Evolutionary conservation across 306 rosid genomes (phyloP), one percentile per base, ranked within the genome.

Genomic region (Casuarina equisetifolia): DNA sequence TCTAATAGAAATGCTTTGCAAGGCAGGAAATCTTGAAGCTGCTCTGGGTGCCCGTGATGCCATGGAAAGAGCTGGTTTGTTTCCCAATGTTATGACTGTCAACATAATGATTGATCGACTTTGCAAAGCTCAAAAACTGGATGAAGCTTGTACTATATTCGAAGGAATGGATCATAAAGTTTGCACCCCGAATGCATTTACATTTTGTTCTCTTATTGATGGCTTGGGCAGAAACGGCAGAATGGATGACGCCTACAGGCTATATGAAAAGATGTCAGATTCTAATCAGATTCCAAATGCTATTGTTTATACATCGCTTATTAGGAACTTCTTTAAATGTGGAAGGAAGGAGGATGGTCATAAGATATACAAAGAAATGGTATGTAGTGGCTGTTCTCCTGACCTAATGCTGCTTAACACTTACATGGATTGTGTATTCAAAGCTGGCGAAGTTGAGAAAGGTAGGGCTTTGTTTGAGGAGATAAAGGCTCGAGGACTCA

Each of bases 331-430:
- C 79, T 95, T 95, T 81, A 87, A 61, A 84, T 87, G 91, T 84
- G 97, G 97, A 62, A 90, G 97, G 87, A 91, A 89, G 80, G 96
- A 91, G 84, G 97, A 95, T 84, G 98, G 95, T 79, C 97, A 95
- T 84, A 95, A 95, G 86, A 86, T 95, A 84, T 95, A 90, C 89
- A 88, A 89, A 62, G 97, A 95, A 86, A 92, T 95, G 98, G 46
- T 84, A 74, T 85, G 78, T 42, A 69, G 86, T 57, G 88, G 97
- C 19, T 89, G 92, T 79, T 86, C 89, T 78, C 92, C 97, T 72
- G 98, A 95, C 72, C 85, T 95, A 43, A 82, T 81, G 86, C 97
- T 92, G 51, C 91, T 95, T 67, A 95, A 95, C 82, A 88, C 89
- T 84, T 92, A 95, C 76, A 92, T 95, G 97, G 98, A 95, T 81